Evolutionary conservation across 129 eudicot species (phyloP).

Genomic region (Artemisia argyi): DNA sequence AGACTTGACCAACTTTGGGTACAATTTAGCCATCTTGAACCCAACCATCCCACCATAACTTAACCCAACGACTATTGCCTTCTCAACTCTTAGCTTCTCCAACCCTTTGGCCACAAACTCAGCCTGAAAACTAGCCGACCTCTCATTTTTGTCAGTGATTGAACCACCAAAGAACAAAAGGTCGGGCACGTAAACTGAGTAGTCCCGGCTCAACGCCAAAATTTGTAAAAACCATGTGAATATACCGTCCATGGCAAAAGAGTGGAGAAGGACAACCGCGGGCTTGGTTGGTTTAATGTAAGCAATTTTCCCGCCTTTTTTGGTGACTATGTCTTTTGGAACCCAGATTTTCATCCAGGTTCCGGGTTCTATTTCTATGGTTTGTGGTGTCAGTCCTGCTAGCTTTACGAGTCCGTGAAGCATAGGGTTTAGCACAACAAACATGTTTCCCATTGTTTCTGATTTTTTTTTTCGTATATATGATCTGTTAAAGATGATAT

Average conservation of each 20-base stretch:
- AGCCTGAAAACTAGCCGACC: slow-evolving; percentile 49
- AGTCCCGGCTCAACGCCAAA: slow-evolving; percentile 22
- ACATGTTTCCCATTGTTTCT: slow-evolving; percentile 36
- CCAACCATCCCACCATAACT: slow-evolving; percentile 28
- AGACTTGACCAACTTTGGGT: slow-evolving; percentile 50
- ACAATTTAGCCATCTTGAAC: slow-evolving; percentile 50
- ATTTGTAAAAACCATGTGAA: slow-evolving; percentile 55
- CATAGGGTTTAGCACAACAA: slow-evolving; percentile 1
- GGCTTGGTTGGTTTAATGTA: slow-evolving; percentile 33
- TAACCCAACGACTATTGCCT: slow-evolving; percentile 50
- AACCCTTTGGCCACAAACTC: slow-evolving; percentile 51
- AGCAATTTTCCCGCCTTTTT: neutral
- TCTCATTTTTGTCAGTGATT: slow-evolving; percentile 31
- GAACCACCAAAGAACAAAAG: slow-evolving; percentile 62
- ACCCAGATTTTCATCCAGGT: slow-evolving; percentile 50
- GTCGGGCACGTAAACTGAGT: slow-evolving; percentile 54
- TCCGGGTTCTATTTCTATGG: slow-evolving; percentile 48
- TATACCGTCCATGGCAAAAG: slow-evolving; percentile 48
- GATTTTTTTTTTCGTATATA: too few relatives aligned
- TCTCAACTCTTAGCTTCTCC: slow-evolving; percentile 39
- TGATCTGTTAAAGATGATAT: too few relatives aligned
- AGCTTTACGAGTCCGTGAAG: slow-evolving; percentile 34
- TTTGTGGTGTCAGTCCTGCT: slow-evolving; percentile 38
- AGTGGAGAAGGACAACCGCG: slow-evolving; percentile 40
- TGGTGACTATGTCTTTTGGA: slow-evolving; percentile 25